A percentile compares a stretch with the other conserved stretches of the same genome.
Conservation (phyloP, 768 basidiomycete genomes). For the Roridomyces roridus region DNA sequence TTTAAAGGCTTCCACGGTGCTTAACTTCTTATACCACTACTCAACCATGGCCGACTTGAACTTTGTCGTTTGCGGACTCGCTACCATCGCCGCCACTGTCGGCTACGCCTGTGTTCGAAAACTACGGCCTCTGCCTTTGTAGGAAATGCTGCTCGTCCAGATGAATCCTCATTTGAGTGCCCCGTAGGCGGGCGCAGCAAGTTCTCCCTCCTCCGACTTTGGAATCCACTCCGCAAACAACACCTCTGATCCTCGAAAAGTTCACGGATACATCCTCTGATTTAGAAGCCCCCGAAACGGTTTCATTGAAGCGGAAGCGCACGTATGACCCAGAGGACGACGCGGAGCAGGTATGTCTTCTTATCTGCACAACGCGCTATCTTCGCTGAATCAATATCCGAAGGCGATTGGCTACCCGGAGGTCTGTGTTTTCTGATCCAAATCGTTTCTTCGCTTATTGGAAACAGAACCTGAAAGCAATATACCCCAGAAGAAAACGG, state of each 20-base stretch:
- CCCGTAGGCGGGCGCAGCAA: neutral
- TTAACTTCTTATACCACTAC: neutral
- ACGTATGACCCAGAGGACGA: conserved; percentile 30
- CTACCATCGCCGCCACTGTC: conserved; percentile 64
- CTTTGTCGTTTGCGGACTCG: conserved; percentile 60
- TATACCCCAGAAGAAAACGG: conserved; percentile 51
- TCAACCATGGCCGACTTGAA: conserved; percentile 51
- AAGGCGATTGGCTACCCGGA: conserved; percentile 51
- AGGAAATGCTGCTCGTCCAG: conserved; percentile 26
- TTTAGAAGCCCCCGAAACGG: neutral
- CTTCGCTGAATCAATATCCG: conserved; percentile 6
- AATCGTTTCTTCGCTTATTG: conserved; percentile 1
- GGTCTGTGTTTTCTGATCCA: conserved; percentile 30
- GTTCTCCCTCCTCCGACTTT: neutral
- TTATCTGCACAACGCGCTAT: neutral
- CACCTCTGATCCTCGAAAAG: neutral
- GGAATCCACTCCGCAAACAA: neutral
- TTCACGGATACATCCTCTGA: neutral
- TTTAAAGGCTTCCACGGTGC: conserved; percentile 5
- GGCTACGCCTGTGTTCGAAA: conserved; percentile 63
- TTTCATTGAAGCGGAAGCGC: conserved; percentile 39
- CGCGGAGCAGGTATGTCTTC: conserved; percentile 18
- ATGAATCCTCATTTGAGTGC: neutral
- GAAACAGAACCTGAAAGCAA: conserved; percentile 50
- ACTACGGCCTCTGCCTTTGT: conserved; percentile 22